Percentiles rank a stretch among this genome's conserved stretches.
Evolutionary conservation across 2,329 filamentous ascomycete species (phyloP).

Genomic region (Fusarium sp.): DNA sequence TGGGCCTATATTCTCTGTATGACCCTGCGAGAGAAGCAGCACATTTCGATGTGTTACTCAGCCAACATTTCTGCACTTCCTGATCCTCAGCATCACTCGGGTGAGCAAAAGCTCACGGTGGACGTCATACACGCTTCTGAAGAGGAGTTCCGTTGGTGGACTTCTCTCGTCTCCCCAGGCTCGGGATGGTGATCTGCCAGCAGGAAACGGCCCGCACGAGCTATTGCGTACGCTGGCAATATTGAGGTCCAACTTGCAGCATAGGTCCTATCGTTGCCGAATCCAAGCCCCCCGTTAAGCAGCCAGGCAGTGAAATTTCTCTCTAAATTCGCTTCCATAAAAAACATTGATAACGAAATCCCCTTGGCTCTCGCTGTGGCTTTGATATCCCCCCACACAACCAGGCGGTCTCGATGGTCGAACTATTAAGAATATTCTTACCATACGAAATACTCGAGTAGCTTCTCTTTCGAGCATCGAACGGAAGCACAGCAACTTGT

Average conservation of each 20-base stretch:
- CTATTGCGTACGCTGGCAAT: constrained; percentile 9
- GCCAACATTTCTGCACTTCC: neutral
- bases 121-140: neutral
- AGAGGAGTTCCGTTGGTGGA: constrained; percentile 11
- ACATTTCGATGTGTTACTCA: constrained; percentile 7
- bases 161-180: neutral
- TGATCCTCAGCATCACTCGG: constrained; percentile 7
- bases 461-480: constrained; percentile 7
- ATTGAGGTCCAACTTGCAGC: neutral
- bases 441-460: neutral
- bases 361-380: constrained; percentile 6
- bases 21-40: constrained; percentile 7
- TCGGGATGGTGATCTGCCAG: constrained; percentile 1
- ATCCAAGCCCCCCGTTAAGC: constrained; percentile 1
- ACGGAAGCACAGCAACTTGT: neutral
- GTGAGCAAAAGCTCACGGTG: neutral
- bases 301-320: constrained; percentile 2
- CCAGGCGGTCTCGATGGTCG: neutral
- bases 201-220: neutral
- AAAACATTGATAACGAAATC: constrained; percentile 1
- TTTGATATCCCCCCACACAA: constrained; percentile 8
- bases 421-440: constrained; percentile 5
- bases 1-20: constrained; percentile 13
- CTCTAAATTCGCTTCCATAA: constrained; percentile 4
- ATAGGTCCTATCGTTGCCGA: neutral